phyloP scores from a whole-genome alignment of 2,329 filamentous ascomycete species.

The Verticillium klebahnii region DNA sequence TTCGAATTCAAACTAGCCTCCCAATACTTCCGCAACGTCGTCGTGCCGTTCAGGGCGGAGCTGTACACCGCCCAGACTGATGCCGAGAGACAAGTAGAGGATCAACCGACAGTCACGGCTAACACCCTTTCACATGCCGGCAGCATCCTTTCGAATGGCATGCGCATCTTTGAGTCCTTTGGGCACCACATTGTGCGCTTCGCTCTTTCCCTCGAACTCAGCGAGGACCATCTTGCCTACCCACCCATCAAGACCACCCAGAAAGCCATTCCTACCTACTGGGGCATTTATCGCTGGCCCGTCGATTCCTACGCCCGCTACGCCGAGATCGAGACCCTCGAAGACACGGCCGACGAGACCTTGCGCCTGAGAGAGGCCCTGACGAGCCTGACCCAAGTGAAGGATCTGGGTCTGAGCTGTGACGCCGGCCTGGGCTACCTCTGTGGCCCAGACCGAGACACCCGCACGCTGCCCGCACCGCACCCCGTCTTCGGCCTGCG shows the following conservation, averaged over 20 bases:
- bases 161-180: constrained; percentile 58
- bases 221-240: constrained; percentile 42
- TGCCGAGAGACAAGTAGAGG: constrained; percentile 5
- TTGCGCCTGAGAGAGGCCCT: constrained; percentile 58
- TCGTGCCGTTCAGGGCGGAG: constrained; percentile 61
- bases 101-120: constrained; percentile 16
- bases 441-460: constrained; percentile 52
- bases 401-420: constrained; percentile 62
- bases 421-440: constrained; percentile 67
- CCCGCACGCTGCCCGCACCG: constrained; percentile 33
- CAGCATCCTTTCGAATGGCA: constrained; percentile 39
- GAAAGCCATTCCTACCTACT: constrained; percentile 51
- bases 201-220: constrained; percentile 65
- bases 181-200: constrained; percentile 57
- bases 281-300: constrained; percentile 64
- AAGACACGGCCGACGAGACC: constrained; percentile 60
- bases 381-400: constrained; percentile 46
- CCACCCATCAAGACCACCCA: constrained; percentile 54
- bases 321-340: constrained; percentile 52
- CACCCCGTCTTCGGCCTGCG: constrained; percentile 28
- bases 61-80: constrained; percentile 42
- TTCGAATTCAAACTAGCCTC: constrained; percentile 52
- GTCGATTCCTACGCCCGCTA: constrained; percentile 54
- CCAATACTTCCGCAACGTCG: constrained; percentile 56
- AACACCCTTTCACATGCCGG: constrained; percentile 14